Base-by-base conservation (phyloP, 2,329 filamentous ascomycete genomes). In the Cercospora berteroae region DNA sequence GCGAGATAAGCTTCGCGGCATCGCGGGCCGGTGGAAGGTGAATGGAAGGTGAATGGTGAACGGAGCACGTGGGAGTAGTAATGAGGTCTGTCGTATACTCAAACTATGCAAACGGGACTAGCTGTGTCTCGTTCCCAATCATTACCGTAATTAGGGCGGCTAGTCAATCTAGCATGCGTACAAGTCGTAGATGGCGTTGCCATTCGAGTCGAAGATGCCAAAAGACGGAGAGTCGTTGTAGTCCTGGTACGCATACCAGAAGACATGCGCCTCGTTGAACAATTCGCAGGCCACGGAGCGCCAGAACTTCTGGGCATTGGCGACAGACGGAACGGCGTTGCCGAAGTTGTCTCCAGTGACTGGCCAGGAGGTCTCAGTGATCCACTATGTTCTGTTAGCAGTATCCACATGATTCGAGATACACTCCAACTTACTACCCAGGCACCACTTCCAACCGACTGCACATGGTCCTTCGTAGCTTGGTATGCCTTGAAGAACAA, bases 241-340 rank as follows among this genome's bases (percentile, higher is more conserved):
- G 77, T 89, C 87, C 64, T 85, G 83, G 72, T 88, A 83, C 70
- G 80, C 83, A 65, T 89, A 89, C 86, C 86, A 88, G 79, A 87
- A 89, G 63, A 85, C 68, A 61, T 74, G 71, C 42, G 79, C 80
- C 79, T 85, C 80, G 76, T 82, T 80, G 76, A 88, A 85, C 68
- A 82, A 80, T 69, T 82, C 80, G 82, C 89, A 91, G 62, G 84
- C 88, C 69, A 90, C 80, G 42, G 85, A 80, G 61, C 84, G 79
- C 87, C 88, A 91, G 83, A 88, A 91, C 70, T 80, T 82, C 81
- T 88, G 83, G 68, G 88, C 86, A 76, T 90, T 90, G 33, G 81
- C 77, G 31, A 84, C 78, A 69, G 81, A 85, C 59, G 89, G 76
- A 9, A 84, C 82, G 63, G 85, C 88, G 77, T 83, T 72, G 62